Conservation (phyloP, 2,329 filamentous ascomycete species). For the Penicillium sp. region DNA sequence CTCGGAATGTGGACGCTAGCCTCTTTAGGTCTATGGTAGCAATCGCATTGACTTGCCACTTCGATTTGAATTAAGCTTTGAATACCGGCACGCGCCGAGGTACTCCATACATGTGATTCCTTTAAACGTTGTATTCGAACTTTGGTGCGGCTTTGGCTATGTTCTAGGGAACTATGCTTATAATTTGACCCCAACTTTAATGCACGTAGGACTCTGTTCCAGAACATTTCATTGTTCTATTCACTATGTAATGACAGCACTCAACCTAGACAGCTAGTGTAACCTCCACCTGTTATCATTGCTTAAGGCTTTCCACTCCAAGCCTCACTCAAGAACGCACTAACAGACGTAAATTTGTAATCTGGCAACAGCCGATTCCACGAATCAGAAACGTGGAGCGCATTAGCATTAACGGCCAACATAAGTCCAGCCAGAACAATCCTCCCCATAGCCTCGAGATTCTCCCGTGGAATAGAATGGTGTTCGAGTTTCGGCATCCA, state of each 20-base stretch:
- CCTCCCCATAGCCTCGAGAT: slow-evolving; percentile 22
- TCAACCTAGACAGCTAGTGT: neutral
- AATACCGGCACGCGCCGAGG: neutral
- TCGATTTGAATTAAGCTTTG: neutral
- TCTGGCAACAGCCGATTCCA: slow-evolving; percentile 40
- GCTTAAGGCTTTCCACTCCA: slow-evolving; percentile 26
- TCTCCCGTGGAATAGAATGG: slow-evolving; percentile 28
- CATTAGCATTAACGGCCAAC: slow-evolving; percentile 19
- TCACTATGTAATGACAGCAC: neutral
- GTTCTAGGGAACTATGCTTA: neutral
- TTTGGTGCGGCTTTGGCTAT: neutral
- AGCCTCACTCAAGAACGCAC: slow-evolving; percentile 29
- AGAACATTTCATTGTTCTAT: neutral
- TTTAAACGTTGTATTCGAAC: neutral
- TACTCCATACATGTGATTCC: neutral
- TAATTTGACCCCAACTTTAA: neutral
- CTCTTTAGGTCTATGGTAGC: neutral
- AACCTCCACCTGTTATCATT: neutral
- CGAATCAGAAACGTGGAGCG: slow-evolving; percentile 32
- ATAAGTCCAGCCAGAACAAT: slow-evolving; percentile 24
- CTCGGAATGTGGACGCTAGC: neutral
- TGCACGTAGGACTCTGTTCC: neutral
- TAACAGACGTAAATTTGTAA: slow-evolving; percentile 30
- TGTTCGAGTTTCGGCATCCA: slow-evolving; percentile 29
- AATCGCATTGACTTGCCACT: neutral